Conservation (phyloP, 2,329 filamentous ascomycete species). For the Albifimbria verrucaria region DNA sequence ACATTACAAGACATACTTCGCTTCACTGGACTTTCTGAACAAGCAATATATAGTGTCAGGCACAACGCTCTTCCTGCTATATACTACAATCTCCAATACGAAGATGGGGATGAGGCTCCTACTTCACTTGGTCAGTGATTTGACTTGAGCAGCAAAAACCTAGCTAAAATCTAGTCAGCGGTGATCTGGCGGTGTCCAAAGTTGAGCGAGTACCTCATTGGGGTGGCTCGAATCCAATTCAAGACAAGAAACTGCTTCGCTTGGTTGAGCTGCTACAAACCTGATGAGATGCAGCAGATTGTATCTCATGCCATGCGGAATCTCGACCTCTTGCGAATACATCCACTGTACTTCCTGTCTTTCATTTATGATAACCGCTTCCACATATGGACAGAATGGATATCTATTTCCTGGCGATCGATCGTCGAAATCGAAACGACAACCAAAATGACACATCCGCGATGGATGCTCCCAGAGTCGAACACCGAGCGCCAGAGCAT, state of each 20-base stretch:
- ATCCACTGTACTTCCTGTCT: slow-evolving; percentile 8
- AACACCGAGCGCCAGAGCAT: not conserved
- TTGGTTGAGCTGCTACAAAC: not conserved
- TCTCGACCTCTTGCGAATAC: slow-evolving; percentile 2
- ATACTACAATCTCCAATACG: slow-evolving; percentile 4
- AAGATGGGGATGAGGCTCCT: slow-evolving; percentile 1
- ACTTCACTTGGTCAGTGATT: slow-evolving; percentile 5
- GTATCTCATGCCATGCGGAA: not conserved
- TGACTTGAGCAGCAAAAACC: not conserved
- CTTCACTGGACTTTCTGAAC: not conserved
- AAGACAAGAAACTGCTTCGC: slow-evolving; percentile 1
- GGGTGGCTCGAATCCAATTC: slow-evolving; percentile 1
- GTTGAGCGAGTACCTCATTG: not conserved
- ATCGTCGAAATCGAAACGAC: slow-evolving; percentile 6
- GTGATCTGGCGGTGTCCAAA: slow-evolving; percentile 1
- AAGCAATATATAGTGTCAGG: not conserved
- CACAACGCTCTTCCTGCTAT: slow-evolving; percentile 1
- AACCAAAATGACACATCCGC: slow-evolving; percentile 4
- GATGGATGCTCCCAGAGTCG: slow-evolving; percentile 1
- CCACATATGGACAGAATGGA: slow-evolving; percentile 2
- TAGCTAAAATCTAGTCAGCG: not conserved
- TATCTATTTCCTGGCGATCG: slow-evolving; percentile 3
- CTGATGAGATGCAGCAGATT: not conserved
- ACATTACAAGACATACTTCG: not conserved
- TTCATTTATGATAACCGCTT: slow-evolving; percentile 5